These are phyloP conservation scores for Biscutella laevigata DNA, from an alignment of 441 rosid species.

Conservation along the genomic window DNA sequence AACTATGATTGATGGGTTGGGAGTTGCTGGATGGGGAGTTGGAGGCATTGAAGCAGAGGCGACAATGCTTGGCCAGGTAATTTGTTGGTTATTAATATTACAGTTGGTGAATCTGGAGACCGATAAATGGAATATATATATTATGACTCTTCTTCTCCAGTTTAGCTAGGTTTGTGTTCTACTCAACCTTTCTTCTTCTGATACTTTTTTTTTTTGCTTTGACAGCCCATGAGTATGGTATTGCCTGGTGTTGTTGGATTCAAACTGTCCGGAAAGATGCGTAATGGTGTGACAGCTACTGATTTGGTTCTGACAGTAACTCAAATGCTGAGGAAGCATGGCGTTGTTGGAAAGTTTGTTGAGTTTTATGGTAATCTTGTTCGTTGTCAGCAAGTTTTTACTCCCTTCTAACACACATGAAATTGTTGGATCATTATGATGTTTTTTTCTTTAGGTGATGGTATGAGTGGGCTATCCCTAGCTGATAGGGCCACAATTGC, in stretches of 20 bases:
- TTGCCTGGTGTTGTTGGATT: conserved; percentile 99
- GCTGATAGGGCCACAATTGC: conserved; percentile 99
- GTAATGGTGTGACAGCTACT: conserved; percentile 92
- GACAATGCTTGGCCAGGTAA: conserved; percentile 97
- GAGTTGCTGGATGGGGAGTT: conserved; percentile 99
- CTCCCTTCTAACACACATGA: not conserved
- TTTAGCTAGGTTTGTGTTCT: not conserved
- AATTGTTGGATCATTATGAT: not conserved
- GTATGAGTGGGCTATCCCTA: conserved; percentile 82
- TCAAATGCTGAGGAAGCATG: conserved; percentile 97
- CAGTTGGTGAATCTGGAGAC: not conserved
- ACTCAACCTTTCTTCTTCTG: not conserved
- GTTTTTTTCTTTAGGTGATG: conserved; percentile 51
- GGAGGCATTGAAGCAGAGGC: conserved; percentile 99
- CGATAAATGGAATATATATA: too few species aligned
- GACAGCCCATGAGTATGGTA: conserved; percentile 99
- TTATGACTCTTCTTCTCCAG: not conserved
- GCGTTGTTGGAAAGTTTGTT: conserved; percentile 97
- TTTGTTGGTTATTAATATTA: not conserved
- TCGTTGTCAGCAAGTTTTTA: not conserved
- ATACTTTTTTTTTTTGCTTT: conserved; percentile 5
- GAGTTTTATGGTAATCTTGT: conserved; percentile 77
- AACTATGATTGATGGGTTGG: conserved; percentile 97
- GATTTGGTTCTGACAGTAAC: conserved; percentile 96
- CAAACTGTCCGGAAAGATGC: conserved; percentile 75